phyloP scores from a whole-genome alignment of 108 stramenopile genomes.

The Fragilaria crotonensis region DNA sequence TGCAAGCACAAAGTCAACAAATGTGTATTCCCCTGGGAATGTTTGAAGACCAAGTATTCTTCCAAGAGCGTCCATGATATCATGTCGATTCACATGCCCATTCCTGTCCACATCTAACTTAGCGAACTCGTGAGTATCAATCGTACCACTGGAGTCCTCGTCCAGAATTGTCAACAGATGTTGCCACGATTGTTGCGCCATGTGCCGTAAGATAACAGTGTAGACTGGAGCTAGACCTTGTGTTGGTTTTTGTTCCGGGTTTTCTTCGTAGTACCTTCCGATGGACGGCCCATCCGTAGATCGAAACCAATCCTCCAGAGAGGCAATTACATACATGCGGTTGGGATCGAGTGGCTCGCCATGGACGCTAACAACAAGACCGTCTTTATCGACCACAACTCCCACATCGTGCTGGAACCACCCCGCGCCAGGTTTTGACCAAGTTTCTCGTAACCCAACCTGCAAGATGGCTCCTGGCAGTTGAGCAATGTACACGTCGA shows the following conservation, averaged over 20 bases:
- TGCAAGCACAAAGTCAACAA: neutral
- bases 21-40: neutral
- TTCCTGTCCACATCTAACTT: conserved; percentile 3
- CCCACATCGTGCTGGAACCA: conserved; percentile 13
- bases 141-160: neutral
- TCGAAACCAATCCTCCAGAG: conserved; percentile 8
- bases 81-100: neutral
- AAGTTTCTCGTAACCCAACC: conserved; percentile 5
- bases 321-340: conserved; percentile 9
- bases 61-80: neutral
- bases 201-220: neutral
- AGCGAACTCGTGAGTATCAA: neutral
- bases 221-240: neutral
- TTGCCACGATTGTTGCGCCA: neutral
- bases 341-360: conserved; percentile 5
- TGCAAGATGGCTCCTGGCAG: conserved; percentile 7
- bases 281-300: conserved; percentile 5
- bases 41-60: too few species aligned
- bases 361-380: neutral
- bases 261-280: conserved; percentile 1
- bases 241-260: conserved; percentile 1
- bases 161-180: neutral
- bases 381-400: neutral
- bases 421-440: conserved; percentile 4
- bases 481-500: conserved; percentile 5